Evolutionary conservation across 768 basidiomycete genomes (phyloP).

Genomic region (Myochromella boudieri): DNA sequence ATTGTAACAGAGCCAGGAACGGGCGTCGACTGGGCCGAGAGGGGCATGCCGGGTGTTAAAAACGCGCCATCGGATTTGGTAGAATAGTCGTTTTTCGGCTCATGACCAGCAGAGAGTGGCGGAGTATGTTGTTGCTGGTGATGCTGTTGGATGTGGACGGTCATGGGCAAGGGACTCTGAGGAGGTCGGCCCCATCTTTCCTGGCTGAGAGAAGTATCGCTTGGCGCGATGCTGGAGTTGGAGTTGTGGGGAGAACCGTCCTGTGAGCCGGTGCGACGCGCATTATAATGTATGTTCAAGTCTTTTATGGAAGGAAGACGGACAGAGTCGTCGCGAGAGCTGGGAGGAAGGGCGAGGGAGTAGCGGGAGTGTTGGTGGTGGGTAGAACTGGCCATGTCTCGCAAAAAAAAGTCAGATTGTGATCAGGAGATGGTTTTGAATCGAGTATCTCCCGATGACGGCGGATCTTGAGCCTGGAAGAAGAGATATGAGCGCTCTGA

Average conservation of each 20-base stretch:
- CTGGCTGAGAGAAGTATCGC: slow-evolving; percentile 28
- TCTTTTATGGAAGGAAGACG: slow-evolving; percentile 75
- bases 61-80: slow-evolving; percentile 54
- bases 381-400: slow-evolving; percentile 47
- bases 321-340: slow-evolving; percentile 37
- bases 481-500: slow-evolving; percentile 20
- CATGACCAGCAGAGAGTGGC: slow-evolving; percentile 44
- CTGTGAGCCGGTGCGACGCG: slow-evolving; percentile 28
- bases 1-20: slow-evolving; percentile 37
- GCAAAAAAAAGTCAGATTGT: slow-evolving; percentile 33
- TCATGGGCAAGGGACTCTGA: slow-evolving; percentile 23
- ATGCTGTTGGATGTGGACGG: slow-evolving; percentile 26
- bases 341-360: slow-evolving; percentile 33
- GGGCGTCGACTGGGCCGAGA: slow-evolving; percentile 42
- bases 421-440: slow-evolving; percentile 44
- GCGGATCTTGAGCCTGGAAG: slow-evolving; percentile 47
- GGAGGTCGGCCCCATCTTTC: slow-evolving; percentile 34
- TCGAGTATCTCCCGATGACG: slow-evolving; percentile 67
- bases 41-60: slow-evolving; percentile 43
- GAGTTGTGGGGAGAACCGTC: slow-evolving; percentile 24
- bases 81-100: slow-evolving; percentile 41
- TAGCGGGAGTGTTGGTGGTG: slow-evolving; percentile 46
- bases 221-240: slow-evolving; percentile 11
- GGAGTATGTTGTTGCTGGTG: slow-evolving; percentile 50
- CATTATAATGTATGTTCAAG: slow-evolving; percentile 61